Evolutionary conservation across 805 yeast genomes (phyloP), one percentile per base, ranked within the genome.

Genomic region (Saturnispora ahearnii): DNA sequence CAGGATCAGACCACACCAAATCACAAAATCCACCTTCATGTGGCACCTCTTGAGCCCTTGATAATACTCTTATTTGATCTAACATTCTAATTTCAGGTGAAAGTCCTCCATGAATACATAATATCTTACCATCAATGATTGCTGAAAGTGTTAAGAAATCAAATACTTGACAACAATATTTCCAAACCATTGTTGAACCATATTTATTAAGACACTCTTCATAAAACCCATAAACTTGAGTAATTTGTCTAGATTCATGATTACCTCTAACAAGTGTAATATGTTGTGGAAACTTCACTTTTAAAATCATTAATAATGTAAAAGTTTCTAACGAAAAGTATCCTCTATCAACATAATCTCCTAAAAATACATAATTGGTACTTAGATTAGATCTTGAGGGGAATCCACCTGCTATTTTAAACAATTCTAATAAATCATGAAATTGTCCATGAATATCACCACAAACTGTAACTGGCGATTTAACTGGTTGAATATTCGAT

Each of bases 1-100:
- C 98, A 1, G 99, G 99, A 63, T 91, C 99, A 21, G 95, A 84
- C 99, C 99, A 91, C 37, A 91, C 90, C 60, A 91, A 77, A 67
- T 91, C 99, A 63, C 97, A 93, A 66, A 91, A 91, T 2, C 97
- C 98, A 58, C 99, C 99, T 70, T 91, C 99, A 65, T 93, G 98
- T 3, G 99, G 99, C 44, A 91, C 96, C 68, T 91, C 98, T 68
- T 91, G 98, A 3, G 98, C 98, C 62, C 99, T 77, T 48, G 93
- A 84, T 51, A 91, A 73, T 18, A 91, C 98, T 60, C 98, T 75
- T 57, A 91, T 89, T 68, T 91, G 99, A 66, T 91, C 99, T 57
- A 91, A 75, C 96, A 93, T 90, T 65, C 98, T 79, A 55, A 91
- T 90, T 67, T 93, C 98, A 2, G 99, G 99, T 12, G 96, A 87